Evolutionary conservation across 352 stramenopile species (phyloP).

Genomic region (Globisporangium mamillatum): DNA sequence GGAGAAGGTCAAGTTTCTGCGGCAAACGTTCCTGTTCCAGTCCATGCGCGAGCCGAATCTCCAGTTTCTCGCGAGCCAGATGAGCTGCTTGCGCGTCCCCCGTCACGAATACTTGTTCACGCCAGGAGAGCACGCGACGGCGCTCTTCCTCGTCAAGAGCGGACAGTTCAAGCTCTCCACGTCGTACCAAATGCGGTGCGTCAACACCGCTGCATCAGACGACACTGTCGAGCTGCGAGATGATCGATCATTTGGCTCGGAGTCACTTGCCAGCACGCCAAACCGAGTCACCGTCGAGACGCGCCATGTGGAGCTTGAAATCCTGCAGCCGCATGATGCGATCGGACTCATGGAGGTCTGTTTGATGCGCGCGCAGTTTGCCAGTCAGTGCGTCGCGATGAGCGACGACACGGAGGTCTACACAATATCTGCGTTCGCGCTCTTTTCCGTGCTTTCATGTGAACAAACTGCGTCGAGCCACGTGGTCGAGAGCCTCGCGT

Average conservation of each 20-base stretch:
- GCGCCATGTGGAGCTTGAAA: neutral
- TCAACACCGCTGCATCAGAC: neutral
- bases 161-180: neutral
- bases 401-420: conserved; percentile 32
- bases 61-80: conserved; percentile 2
- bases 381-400: conserved; percentile 45
- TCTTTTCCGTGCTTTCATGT: conserved; percentile 15
- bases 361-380: conserved; percentile 34
- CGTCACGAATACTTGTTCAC: conserved; percentile 3
- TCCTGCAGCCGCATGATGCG: neutral
- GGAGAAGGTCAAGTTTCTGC: neutral
- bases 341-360: conserved; percentile 10
- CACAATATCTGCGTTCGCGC: conserved; percentile 34
- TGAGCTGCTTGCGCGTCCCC: neutral
- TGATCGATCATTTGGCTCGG: neutral
- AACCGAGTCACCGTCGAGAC: conserved; percentile 1
- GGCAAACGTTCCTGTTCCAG: conserved; percentile 5
- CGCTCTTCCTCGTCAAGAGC: conserved; percentile 1
- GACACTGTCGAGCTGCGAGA: neutral
- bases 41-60: neutral
- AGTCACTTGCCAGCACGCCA: neutral
- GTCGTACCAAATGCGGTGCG: neutral
- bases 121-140: neutral
- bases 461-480: conserved; percentile 31
- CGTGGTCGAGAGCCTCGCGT: conserved; percentile 38